Percentiles rank a stretch among this genome's conserved stretches.
phyloP scores from a whole-genome alignment of 129 eudicot species.

The Smallanthus sonchifolius region DNA sequence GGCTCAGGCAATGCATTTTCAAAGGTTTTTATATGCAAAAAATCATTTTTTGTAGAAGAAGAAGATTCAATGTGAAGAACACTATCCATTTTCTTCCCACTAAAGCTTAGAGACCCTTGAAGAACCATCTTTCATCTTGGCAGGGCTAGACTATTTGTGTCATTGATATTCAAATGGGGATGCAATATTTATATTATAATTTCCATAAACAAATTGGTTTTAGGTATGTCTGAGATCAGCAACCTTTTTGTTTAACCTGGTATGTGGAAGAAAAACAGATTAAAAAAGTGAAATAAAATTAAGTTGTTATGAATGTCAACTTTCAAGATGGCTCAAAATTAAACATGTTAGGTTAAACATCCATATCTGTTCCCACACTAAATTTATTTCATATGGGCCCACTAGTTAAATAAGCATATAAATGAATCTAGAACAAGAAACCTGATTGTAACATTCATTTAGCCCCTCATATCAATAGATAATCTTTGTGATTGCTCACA shows the following conservation, averaged over 20 bases:
- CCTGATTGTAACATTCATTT: neutral
- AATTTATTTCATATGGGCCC: constrained; percentile 10
- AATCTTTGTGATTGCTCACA: too few species aligned
- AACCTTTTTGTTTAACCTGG: constrained; percentile 27
- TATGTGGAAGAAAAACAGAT: constrained; percentile 3
- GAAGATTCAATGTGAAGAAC: constrained; percentile 22
- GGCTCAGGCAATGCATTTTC: constrained; percentile 23
- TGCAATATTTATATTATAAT: constrained; percentile 30
- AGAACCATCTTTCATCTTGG: constrained; percentile 43
- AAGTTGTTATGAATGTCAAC: constrained; percentile 15
- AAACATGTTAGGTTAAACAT: constrained; percentile 29
- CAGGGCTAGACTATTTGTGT: constrained; percentile 27
- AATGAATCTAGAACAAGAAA: constrained; percentile 14
- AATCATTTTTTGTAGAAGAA: constrained; percentile 24
- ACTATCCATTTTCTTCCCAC: constrained; percentile 44
- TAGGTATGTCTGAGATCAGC: constrained; percentile 28
- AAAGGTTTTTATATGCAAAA: neutral
- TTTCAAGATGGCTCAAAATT: constrained; percentile 15
- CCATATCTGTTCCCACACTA: constrained; percentile 18
- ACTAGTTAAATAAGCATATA: neutral
- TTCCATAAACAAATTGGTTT: constrained; percentile 18
- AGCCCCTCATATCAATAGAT: too few species aligned
- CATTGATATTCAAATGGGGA: constrained; percentile 35
- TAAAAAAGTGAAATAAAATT: neutral
- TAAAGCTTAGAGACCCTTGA: constrained; percentile 51